Evolutionary conservation across 129 eudicot genomes (phyloP).

Genomic region (Oenanthe sinensis): DNA sequence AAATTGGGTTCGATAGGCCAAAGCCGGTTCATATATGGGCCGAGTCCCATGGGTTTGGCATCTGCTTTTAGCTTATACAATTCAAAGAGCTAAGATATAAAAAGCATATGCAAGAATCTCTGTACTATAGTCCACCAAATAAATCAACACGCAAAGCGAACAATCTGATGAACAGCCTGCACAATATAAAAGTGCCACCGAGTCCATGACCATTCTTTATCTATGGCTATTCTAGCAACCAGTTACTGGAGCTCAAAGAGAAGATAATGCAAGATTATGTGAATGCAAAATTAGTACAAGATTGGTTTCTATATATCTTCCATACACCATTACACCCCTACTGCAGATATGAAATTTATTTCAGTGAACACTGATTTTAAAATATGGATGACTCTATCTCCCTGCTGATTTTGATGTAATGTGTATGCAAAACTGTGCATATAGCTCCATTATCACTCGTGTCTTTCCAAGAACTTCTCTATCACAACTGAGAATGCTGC

Average conservation of each 20-base stretch:
- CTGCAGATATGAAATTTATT: not conserved
- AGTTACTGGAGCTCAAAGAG: not conserved
- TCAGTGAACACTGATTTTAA: not conserved
- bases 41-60: not conserved
- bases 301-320: not conserved
- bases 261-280: not conserved
- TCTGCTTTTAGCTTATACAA: not conserved
- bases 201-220: not conserved
- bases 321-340: not conserved
- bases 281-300: not conserved
- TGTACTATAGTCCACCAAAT: not conserved
- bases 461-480: slow-evolving; percentile 54
- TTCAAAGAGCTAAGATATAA: not conserved
- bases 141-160: not conserved
- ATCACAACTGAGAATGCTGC: slow-evolving; percentile 59
- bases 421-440: not conserved
- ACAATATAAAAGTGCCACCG: not conserved
- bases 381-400: not conserved
- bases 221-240: not conserved
- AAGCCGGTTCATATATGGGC: not conserved
- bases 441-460: slow-evolving; percentile 16
- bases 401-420: not conserved
- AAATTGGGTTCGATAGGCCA: not conserved
- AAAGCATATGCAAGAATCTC: not conserved
- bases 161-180: not conserved